These are phyloP conservation scores for Elaphomyces granulatus DNA, from an alignment of 495 filamentous ascomycete genomes.

Conservation along the genomic window DNA sequence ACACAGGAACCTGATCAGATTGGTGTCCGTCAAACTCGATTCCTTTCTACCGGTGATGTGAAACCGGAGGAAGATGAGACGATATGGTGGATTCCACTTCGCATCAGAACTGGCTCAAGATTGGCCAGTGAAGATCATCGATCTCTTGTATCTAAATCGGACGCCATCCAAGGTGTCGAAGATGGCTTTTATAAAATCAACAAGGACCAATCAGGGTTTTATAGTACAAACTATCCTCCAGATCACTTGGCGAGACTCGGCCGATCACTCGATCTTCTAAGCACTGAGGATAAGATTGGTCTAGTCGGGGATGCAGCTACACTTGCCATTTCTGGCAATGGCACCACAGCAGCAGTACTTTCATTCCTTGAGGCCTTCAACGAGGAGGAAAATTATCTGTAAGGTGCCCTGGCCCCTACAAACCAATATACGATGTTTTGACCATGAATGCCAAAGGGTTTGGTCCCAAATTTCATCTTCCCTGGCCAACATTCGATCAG, in stretches of 20 bases:
- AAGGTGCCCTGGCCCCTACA: slow-evolving; percentile 10
- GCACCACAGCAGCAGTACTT: slow-evolving; percentile 63
- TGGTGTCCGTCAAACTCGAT: slow-evolving; percentile 67
- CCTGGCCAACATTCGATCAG: slow-evolving; percentile 46
- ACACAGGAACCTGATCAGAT: slow-evolving; percentile 73
- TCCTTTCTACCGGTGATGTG: slow-evolving; percentile 79
- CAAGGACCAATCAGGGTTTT: slow-evolving; percentile 75
- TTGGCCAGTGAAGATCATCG: slow-evolving; percentile 21
- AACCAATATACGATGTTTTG: neutral
- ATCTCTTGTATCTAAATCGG: slow-evolving; percentile 61
- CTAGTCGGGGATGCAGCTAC: slow-evolving; percentile 85
- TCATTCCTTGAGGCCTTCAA: slow-evolving; percentile 68
- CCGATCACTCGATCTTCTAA: slow-evolving; percentile 53
- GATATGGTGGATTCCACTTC: slow-evolving; percentile 91
- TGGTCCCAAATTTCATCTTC: slow-evolving; percentile 69
- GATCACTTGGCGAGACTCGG: slow-evolving; percentile 65
- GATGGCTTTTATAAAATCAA: slow-evolving; percentile 83
- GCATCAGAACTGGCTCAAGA: slow-evolving; percentile 44
- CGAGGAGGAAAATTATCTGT: slow-evolving; percentile 68
- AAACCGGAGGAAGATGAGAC: slow-evolving; percentile 83
- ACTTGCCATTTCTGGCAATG: slow-evolving; percentile 72
- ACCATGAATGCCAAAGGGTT: slow-evolving; percentile 35
- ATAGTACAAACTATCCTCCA: slow-evolving; percentile 81
- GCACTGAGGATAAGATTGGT: slow-evolving; percentile 79
- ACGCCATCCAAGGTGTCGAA: slow-evolving; percentile 57